Evolutionary conservation across 1,139 yeast genomes (phyloP).

Genomic region (Lipomyces yarrowii): DNA sequence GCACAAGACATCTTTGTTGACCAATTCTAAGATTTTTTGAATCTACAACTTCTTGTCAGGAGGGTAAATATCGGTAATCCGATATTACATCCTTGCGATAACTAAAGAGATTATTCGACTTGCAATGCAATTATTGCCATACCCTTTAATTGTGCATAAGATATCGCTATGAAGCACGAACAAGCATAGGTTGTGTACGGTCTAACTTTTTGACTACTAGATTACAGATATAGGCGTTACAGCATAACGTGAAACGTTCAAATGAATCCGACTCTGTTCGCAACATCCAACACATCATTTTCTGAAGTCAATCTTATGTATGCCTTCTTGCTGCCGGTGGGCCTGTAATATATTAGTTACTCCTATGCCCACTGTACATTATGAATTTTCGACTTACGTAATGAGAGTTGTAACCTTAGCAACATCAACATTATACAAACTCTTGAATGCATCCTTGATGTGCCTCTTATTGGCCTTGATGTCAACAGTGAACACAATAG

Average conservation of each 20-base stretch:
- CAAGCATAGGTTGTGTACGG: background rate
- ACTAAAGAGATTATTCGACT: background rate
- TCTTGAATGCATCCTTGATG: slow-evolving; percentile 98
- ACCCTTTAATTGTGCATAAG: background rate
- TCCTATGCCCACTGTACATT: background rate
- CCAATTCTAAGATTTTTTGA: too few species aligned
- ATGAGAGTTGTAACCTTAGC: slow-evolving; percentile 92
- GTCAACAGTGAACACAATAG: slow-evolving; percentile 97
- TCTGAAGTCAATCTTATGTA: slow-evolving; percentile 98
- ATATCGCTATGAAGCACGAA: background rate
- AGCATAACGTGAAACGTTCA: slow-evolving; percentile 10
- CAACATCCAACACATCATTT: slow-evolving; percentile 99
- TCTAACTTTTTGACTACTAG: background rate
- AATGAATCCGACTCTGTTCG: slow-evolving; percentile 89
- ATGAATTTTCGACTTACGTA: slow-evolving; percentile 27
- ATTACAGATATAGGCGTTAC: background rate
- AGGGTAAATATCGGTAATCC: too few species aligned
- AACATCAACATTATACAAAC: slow-evolving; percentile 95
- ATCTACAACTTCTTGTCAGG: too few species aligned
- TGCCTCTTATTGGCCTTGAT: slow-evolving; percentile 96
- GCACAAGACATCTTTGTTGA: too few species aligned
- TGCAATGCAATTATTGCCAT: background rate
- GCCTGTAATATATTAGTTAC: slow-evolving; percentile 52
- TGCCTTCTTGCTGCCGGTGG: slow-evolving; percentile 99
- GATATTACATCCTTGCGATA: too few species aligned